Percentiles rank a stretch among this genome's conserved stretches.
Evolutionary conservation across 495 filamentous ascomycete species (phyloP).

Genomic region (Extremus antarcticus): DNA sequence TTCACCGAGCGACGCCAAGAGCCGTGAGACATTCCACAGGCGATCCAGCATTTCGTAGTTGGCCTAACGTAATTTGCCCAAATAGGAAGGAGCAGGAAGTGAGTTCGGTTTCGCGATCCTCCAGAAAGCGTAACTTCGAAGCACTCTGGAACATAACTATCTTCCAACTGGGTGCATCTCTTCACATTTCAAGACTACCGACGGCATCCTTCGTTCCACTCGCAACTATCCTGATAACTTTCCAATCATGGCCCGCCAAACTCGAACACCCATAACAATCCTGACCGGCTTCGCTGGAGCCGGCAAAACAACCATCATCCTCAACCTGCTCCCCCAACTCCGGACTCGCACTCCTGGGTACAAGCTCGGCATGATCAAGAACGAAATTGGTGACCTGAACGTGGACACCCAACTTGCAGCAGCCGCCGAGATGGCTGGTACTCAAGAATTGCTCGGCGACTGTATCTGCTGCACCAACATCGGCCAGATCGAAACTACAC

Average conservation of each 20-base stretch:
- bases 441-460: conserved; percentile 83
- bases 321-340: conserved; percentile 81
- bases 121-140: too few species aligned
- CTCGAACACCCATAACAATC: conserved; percentile 81
- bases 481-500: conserved; percentile 71
- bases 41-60: too few species aligned
- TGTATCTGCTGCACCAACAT: conserved; percentile 99
- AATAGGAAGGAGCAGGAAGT: too few species aligned
- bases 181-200: too few species aligned
- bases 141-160: too few species aligned
- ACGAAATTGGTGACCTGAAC: conserved; percentile 92
- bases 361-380: conserved; percentile 88
- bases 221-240: too few species aligned
- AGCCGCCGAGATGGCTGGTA: conserved; percentile 70
- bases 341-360: conserved; percentile 45
- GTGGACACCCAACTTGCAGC: conserved; percentile 84
- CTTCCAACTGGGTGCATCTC: too few species aligned
- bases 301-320: conserved; percentile 85
- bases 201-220: too few species aligned
- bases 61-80: too few species aligned
- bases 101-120: too few species aligned
- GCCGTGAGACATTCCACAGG: too few species aligned
- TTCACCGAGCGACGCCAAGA: too few species aligned
- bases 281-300: conserved; percentile 91
- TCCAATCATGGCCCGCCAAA: background rate